Evolutionary conservation across 2,329 filamentous ascomycete species (phyloP).

Genomic region (Davidsoniella eucalypti): DNA sequence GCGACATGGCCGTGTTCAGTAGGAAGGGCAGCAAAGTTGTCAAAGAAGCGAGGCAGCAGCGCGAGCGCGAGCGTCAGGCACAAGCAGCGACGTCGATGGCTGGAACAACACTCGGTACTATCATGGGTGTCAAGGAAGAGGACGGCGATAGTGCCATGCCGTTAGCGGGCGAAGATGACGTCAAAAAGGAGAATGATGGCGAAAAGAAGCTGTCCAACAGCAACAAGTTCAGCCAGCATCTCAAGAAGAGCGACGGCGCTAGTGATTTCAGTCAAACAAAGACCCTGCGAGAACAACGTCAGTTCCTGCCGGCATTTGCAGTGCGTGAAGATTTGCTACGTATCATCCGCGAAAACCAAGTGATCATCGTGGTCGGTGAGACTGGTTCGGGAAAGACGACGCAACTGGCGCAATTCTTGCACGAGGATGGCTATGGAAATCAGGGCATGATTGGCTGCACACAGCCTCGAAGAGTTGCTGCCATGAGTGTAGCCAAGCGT

Average conservation of each 20-base stretch:
- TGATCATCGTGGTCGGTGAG: conserved; percentile 90
- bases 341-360: conserved; percentile 91
- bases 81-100: conserved; percentile 88
- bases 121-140: conserved; percentile 90
- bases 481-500: conserved; percentile 97
- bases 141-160: conserved; percentile 78
- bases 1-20: conserved; percentile 97
- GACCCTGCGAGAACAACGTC: conserved; percentile 73
- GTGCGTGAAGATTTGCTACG: conserved; percentile 83
- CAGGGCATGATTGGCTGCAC: conserved; percentile 89
- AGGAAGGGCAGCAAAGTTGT: conserved; percentile 89
- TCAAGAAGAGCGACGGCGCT: conserved; percentile 73
- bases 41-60: conserved; percentile 76
- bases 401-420: conserved; percentile 86
- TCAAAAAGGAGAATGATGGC: conserved; percentile 28
- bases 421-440: conserved; percentile 86
- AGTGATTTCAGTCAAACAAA: conserved; percentile 92
- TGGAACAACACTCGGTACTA: conserved; percentile 79
- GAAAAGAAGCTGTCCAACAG: conserved; percentile 14
- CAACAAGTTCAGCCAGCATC: conserved; percentile 74
- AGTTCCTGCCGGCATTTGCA: conserved; percentile 88
- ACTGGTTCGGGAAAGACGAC: conserved; percentile 97
- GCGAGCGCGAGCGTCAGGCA: conserved; percentile 83
- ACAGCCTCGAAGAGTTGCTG: conserved; percentile 86
- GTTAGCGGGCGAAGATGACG: conserved; percentile 53